Conservation (phyloP, 2,329 filamentous ascomycete species). For the Endothia cerciana region DNA sequence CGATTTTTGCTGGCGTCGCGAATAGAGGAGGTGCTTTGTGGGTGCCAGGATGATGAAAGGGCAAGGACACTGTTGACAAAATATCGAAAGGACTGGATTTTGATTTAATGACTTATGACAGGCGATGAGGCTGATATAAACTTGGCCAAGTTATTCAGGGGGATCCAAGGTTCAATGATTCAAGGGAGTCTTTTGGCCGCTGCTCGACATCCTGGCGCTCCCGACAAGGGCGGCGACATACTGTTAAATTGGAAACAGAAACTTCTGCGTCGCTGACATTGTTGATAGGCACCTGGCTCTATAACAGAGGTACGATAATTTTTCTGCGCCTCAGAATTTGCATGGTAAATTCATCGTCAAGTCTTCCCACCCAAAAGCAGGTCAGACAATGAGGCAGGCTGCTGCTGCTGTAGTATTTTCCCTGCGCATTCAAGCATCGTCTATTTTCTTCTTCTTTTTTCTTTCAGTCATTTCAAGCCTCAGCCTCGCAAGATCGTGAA, state of each 20-base stretch:
- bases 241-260: background rate
- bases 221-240: background rate
- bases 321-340: background rate
- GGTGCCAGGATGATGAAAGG: background rate
- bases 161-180: no score
- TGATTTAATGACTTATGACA: background rate
- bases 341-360: background rate
- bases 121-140: background rate
- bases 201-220: background rate
- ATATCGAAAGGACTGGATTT: background rate
- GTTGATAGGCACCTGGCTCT: background rate
- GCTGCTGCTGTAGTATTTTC: background rate
- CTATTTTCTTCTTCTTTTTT: no score
- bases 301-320: background rate
- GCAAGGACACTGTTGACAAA: background rate
- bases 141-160: no score
- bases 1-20: background rate
- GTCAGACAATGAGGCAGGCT: background rate
- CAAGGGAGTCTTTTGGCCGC: background rate
- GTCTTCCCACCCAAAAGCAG: background rate
- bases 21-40: background rate
- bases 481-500: slow-evolving; percentile 25
- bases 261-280: background rate
- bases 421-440: background rate
- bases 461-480: no score